These are phyloP conservation scores for Saccharum spontaneum DNA, from an alignment of 176 grass and related monocot species.

Conservation along the genomic window DNA sequence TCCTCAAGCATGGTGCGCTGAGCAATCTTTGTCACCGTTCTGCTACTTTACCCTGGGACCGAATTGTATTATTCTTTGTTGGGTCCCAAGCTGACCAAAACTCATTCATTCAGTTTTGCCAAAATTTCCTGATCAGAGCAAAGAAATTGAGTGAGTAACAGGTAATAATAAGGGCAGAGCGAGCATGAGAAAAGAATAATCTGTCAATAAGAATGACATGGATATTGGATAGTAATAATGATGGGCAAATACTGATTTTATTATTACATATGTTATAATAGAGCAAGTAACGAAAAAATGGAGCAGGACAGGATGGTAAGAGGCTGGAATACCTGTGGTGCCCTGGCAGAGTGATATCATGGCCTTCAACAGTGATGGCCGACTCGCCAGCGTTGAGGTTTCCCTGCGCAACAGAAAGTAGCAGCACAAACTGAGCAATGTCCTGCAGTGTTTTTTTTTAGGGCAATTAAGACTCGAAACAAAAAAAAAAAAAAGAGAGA, in stretches of 20 bases:
- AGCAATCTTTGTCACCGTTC: neutral
- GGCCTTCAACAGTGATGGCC: neutral
- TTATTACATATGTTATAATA: neutral
- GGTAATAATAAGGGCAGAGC: neutral
- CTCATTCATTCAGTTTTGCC: constrained; percentile 4
- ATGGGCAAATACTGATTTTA: neutral
- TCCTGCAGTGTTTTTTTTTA: neutral
- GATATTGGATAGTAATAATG: neutral
- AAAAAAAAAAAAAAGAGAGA: too few species aligned
- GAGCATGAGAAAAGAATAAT: neutral
- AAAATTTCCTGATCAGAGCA: constrained; percentile 24
- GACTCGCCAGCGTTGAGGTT: neutral
- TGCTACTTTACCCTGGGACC: neutral
- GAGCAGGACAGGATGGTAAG: neutral
- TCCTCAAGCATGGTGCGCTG: constrained; percentile 48
- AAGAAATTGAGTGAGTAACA: neutral
- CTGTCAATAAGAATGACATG: neutral
- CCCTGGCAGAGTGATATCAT: neutral
- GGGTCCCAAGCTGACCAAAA: neutral
- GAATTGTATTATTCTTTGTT: neutral
- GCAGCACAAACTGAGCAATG: neutral
- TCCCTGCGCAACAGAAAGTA: neutral
- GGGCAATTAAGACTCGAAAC: neutral
- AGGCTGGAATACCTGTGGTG: neutral
- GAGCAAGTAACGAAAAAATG: neutral